A percentile compares a stretch with the other conserved stretches of the same genome.
These are phyloP conservation scores for Melaleuca alternifolia DNA, from an alignment of 345 rosid species.

Conservation along the genomic window DNA sequence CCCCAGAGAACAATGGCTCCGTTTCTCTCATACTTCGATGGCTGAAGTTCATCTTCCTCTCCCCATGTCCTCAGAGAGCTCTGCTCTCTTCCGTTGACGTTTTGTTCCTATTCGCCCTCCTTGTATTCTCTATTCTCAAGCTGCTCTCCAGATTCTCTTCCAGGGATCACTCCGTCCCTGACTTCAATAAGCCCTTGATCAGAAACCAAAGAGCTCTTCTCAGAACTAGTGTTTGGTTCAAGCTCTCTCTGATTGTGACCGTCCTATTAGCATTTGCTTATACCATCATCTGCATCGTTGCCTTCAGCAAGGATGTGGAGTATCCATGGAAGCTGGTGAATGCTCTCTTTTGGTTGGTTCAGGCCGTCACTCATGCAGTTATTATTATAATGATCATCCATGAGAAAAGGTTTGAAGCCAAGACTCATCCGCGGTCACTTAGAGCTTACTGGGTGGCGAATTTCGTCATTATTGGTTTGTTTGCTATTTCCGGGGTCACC, in stretches of 20 bases:
- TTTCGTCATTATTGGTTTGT: conserved; percentile 32
- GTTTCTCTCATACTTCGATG: conserved; percentile 40
- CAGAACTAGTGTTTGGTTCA: conserved; percentile 38
- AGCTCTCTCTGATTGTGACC: conserved; percentile 35
- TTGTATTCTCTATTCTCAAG: conserved; percentile 36
- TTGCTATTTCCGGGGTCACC: conserved; percentile 45
- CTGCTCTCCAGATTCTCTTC: conserved; percentile 29
- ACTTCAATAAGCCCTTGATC: conserved; percentile 50
- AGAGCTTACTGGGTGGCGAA: conserved; percentile 51
- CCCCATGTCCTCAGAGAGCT: conserved; percentile 77
- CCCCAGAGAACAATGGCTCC: conserved; percentile 17
- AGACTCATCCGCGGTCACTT: conserved; percentile 47
- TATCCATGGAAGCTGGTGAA: conserved; percentile 32
- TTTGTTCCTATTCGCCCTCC: conserved; percentile 38
- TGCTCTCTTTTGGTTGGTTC: conserved; percentile 55
- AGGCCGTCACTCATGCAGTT: conserved; percentile 58
- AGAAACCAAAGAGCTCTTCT: conserved; percentile 13
- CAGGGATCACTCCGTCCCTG: conserved; percentile 11
- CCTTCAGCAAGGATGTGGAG: conserved; percentile 24
- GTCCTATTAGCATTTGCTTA: conserved; percentile 38
- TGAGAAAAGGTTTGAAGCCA: conserved; percentile 57
- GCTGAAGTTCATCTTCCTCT: conserved; percentile 65
- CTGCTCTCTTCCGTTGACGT: conserved; percentile 44
- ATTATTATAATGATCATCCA: conserved; percentile 56
- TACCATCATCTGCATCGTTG: conserved; percentile 28